Evolutionary conservation across 2,329 filamentous ascomycete species (phyloP).

Genomic region (Paramyrothecium sp.): DNA sequence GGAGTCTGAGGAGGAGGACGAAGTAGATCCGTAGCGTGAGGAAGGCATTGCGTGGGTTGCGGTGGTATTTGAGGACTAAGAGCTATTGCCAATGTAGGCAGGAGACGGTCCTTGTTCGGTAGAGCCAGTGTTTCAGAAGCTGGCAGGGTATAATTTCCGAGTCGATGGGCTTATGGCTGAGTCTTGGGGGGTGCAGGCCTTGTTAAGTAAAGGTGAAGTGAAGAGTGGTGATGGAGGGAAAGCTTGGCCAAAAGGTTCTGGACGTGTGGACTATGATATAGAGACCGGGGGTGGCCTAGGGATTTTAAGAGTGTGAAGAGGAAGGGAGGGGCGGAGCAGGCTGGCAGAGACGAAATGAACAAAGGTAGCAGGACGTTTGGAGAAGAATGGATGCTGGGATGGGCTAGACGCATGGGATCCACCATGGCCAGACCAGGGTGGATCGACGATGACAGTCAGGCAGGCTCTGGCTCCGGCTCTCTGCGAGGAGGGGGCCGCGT

Average conservation of each 20-base stretch:
- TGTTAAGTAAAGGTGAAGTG: background rate
- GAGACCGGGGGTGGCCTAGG: background rate
- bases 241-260: background rate
- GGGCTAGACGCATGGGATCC: background rate
- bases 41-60: slow-evolving; percentile 9
- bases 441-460: background rate
- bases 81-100: background rate
- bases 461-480: no score
- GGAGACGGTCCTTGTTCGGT: background rate
- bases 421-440: background rate
- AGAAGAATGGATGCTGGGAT: background rate
- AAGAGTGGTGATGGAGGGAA: no score
- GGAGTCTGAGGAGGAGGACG: slow-evolving; percentile 29
- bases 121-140: background rate
- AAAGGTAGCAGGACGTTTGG: background rate
- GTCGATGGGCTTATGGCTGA: no score
- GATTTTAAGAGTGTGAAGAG: background rate
- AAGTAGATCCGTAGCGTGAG: slow-evolving; percentile 28
- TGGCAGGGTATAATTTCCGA: no score
- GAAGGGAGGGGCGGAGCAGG: background rate
- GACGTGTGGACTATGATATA: background rate
- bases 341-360: background rate
- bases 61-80: background rate
- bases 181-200: no score
- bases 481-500: background rate